Evolutionary conservation across 345 rosid species (phyloP), one percentile per base, ranked within the genome.

Genomic region (Eucalyptus pauciflora): DNA sequence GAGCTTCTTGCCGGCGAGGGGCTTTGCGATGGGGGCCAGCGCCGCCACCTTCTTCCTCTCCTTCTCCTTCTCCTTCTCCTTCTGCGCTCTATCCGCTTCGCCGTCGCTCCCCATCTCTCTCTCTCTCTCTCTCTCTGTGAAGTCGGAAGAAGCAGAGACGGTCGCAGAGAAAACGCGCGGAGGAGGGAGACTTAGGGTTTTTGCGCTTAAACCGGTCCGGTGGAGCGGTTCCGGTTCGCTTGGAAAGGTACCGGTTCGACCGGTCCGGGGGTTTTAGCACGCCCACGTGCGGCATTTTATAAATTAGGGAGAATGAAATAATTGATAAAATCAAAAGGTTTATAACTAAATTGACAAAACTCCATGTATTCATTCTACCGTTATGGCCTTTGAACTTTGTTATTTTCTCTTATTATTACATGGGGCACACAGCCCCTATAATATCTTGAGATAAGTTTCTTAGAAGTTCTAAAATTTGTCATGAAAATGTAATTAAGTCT

Each of bases 1-100:
- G 79, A 97, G 98, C 91, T 96, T 97, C 93, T 97, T 96, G 4
- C 99, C 99, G 14, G 98, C 98, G 7, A 96, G 95, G 22, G 99
- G 99, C 88, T 96, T 96, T 52, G 99, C 98, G 2, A 97, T 97
- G 64, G 99, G 99, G 2, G 99, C 94, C 43, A 97, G 88, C 88
- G 95, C 91, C 37, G 93, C 13, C 8, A 92, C 56, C 91, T 93
- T 95, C 93, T 92, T 96, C 94, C 87, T 93, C 93, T 94, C 95
- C 91, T 91, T 62, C 93, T 94, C 95, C 90, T 90, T 93, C 93
- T 94, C 95, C 91, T 90, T 62, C 93, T 94, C 94, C 90, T 90
- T 94, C 93, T 95, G 98, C 54, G 94, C 93, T 92, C 97, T 97
- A 88, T 97, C 99, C 94, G 97, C 96, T 24, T 89, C 91, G 88